Base-by-base conservation (phyloP, 352 stramenopile species). In the Globisporangium cederbergense region DNA sequence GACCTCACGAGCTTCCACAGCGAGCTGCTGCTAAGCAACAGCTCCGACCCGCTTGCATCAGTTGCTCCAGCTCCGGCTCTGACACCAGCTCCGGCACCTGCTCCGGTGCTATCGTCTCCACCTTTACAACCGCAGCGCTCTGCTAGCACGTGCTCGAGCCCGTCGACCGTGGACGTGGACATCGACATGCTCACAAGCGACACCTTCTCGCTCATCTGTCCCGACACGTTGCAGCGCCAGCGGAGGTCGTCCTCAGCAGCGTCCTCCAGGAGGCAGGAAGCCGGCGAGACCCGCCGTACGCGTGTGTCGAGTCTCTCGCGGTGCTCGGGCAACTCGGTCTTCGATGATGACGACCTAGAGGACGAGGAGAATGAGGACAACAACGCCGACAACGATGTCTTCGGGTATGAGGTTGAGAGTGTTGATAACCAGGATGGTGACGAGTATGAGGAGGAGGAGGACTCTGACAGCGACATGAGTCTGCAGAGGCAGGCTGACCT, bases 181-280 rank as follows among this genome's bases (percentile, higher is more conserved):
- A 86, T 81, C 43, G 62, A 76, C 38, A 79, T 87, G 63, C 75
- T 81, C 56, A 71, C 56, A 58, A 79, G 67, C 60, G 76, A 86
- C 50, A 74, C 75, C 54, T 88, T 90, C 65, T 84, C 78, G 9
- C 42, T 90, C 51, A 66, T 90, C 10, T 81, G 77, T 22, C 72
- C 75, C 2, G 72, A 85, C 40, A 78, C 72, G 34, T 53, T 89
- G 13, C 34, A 64, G 18, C 58, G 64, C 28, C 36, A 77, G 66
- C 47, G 56, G 58, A 36, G 30, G 42, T 58, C 54, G 38, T 66
- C 73, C 34, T 43, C 71, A 28, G 6, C 50, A 14, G 40, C 40
- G 14, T 46, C 40, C 14, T 46, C 43, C 5, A 20, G 43, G 46
- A 56, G 71, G 5, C 78, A 88, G 43, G 78, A 85, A 2, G 70